Evolutionary conservation across 1,139 yeast species (phyloP).

Genomic region (Suhomyces taliae): DNA sequence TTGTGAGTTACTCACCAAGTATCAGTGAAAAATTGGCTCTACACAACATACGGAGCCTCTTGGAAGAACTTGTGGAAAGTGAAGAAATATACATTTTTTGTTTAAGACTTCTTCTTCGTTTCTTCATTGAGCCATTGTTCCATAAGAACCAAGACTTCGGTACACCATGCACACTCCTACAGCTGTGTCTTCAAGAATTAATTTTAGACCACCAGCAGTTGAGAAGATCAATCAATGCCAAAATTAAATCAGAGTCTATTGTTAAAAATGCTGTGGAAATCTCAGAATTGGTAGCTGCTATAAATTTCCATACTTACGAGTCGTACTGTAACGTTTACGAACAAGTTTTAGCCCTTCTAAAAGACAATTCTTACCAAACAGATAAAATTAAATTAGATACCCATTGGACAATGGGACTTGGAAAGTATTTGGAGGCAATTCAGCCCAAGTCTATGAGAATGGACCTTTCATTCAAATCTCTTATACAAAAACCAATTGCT

Average conservation of each 20-base stretch:
- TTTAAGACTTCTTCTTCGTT: conserved; percentile 37
- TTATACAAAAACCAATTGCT: conserved; percentile 54
- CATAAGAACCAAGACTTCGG: conserved; percentile 25
- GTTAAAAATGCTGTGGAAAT: conserved; percentile 6
- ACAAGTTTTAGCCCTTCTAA: conserved; percentile 37
- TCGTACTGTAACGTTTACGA: conserved; percentile 44
- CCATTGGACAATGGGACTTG: conserved; percentile 25
- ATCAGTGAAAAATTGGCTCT: not conserved
- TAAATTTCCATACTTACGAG: conserved; percentile 35
- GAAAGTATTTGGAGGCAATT: conserved; percentile 42
- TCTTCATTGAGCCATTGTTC: conserved; percentile 36
- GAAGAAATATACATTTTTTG: conserved; percentile 48
- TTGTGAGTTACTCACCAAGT: conserved; percentile 14
- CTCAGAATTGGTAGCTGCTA: conserved; percentile 29
- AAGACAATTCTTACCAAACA: conserved; percentile 15
- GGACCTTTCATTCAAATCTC: conserved; percentile 51
- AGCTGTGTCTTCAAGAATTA: conserved; percentile 21
- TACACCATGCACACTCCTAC: conserved; percentile 24
- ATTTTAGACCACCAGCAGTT: conserved; percentile 23
- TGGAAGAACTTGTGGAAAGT: conserved; percentile 49
- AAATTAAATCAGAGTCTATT: not conserved
- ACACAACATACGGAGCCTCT: conserved; percentile 23
- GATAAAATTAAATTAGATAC: conserved; percentile 9
- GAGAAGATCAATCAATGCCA: not conserved
- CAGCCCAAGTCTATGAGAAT: conserved; percentile 32